A percentile compares a stretch with the other conserved stretches of the same genome.
phyloP scores from a whole-genome alignment of 352 stramenopile genomes.

The Phytophthora citricola region DNA sequence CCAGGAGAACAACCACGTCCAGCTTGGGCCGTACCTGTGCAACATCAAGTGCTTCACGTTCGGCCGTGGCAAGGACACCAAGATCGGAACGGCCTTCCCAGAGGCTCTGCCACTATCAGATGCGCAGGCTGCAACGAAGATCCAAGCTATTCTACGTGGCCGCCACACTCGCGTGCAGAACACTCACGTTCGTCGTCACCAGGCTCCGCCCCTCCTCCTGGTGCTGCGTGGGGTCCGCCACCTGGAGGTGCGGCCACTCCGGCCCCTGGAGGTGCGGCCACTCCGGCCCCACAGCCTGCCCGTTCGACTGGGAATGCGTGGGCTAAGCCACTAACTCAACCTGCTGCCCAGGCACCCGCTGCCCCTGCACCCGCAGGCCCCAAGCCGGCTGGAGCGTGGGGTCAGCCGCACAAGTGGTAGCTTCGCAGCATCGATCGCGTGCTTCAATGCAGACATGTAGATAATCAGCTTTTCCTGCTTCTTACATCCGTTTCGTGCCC shows the following conservation, averaged over 20 bases:
- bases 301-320: conserved; percentile 39
- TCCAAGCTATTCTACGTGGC: conserved; percentile 73
- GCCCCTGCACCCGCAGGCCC: conserved; percentile 11
- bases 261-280: conserved; percentile 31
- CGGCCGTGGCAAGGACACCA: conserved; percentile 68
- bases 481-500: conserved; percentile 22
- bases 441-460: conserved; percentile 7
- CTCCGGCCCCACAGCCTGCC: conserved; percentile 19
- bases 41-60: conserved; percentile 93
- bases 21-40: conserved; percentile 84
- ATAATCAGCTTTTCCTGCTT: conserved; percentile 16
- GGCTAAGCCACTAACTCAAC: conserved; percentile 34
- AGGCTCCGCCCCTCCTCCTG: conserved; percentile 41
- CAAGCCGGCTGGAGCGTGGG: conserved; percentile 53
- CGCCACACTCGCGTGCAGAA: conserved; percentile 43
- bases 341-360: conserved; percentile 7
- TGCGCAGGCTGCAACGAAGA: conserved; percentile 76
- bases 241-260: conserved; percentile 38
- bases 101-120: conserved; percentile 77
- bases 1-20: conserved; percentile 87
- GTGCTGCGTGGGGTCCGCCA: conserved; percentile 46
- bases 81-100: conserved; percentile 85
- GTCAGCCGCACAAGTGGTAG: conserved; percentile 72
- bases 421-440: not conserved
- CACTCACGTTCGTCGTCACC: conserved; percentile 28